Evolutionary conservation across 441 rosid species (phyloP).

Genomic region (Brassica hybrid): DNA sequence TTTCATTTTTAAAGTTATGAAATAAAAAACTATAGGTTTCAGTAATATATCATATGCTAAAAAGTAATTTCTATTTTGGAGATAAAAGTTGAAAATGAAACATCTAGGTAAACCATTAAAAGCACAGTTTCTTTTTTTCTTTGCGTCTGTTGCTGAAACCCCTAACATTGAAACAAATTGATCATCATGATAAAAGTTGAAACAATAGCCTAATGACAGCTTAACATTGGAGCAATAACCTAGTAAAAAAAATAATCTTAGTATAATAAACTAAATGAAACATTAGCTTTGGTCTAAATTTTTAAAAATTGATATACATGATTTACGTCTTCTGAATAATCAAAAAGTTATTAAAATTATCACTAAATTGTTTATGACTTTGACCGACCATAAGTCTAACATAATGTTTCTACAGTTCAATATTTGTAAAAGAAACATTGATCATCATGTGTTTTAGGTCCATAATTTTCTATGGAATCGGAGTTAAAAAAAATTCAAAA

Average conservation of each 20-base stretch:
- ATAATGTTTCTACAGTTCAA: neutral
- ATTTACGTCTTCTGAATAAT: neutral
- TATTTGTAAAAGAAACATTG: neutral
- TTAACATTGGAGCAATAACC: neutral
- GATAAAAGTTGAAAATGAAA: neutral
- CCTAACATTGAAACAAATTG: neutral
- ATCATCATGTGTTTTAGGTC: neutral
- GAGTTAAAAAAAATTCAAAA: neutral
- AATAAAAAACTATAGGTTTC: neutral
- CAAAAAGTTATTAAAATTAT: neutral
- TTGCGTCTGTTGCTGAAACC: neutral
- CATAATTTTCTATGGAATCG: neutral
- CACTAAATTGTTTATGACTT: neutral
- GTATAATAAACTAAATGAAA: neutral
- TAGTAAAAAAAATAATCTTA: neutral
- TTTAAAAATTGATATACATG: neutral
- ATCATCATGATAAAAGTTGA: neutral
- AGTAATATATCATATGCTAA: neutral
- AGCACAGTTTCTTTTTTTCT: neutral
- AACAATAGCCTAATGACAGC: neutral
- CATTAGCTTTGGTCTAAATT: neutral
- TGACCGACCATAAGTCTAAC: neutral
- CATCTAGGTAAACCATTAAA: neutral
- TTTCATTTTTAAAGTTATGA: neutral
- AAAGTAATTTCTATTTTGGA: neutral